Conservation (phyloP, 495 filamentous ascomycete species). For the Pseudotulostoma volvatum region DNA sequence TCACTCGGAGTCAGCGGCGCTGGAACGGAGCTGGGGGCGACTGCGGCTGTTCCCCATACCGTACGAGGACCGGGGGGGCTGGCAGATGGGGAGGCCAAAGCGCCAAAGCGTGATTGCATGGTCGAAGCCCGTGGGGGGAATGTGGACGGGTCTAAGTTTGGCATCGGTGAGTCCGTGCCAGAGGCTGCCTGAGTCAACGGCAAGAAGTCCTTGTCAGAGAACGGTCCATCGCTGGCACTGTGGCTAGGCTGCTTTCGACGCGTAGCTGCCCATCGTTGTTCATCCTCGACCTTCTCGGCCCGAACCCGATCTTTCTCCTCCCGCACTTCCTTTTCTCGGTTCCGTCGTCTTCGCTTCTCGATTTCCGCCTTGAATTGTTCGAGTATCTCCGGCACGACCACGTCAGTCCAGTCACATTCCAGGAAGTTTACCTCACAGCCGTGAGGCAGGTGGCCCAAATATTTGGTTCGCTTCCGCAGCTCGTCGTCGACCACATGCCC, state of each 20-base stretch:
- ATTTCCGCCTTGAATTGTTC: conserved; percentile 59
- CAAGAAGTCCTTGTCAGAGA: conserved; percentile 45
- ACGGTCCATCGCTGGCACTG: conserved; percentile 18
- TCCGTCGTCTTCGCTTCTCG: conserved; percentile 58
- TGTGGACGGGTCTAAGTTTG: conserved; percentile 32
- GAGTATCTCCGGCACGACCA: conserved; percentile 60
- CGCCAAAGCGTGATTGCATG: conserved; percentile 37
- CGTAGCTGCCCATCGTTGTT: conserved; percentile 39
- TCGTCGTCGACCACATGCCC: conserved; percentile 86
- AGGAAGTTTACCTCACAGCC: conserved; percentile 89
- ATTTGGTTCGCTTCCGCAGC: conserved; percentile 72
- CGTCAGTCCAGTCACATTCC: conserved; percentile 94
- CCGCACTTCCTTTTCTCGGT: conserved; percentile 70
- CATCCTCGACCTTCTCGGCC: conserved; percentile 70
- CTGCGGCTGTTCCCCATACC: conserved; percentile 69
- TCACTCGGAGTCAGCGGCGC: conserved; percentile 36
- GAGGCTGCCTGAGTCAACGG: conserved; percentile 35
- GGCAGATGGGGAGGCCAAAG: conserved; percentile 56
- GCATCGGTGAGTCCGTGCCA: conserved; percentile 23
- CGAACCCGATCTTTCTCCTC: conserved; percentile 83
- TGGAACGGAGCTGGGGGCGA: conserved; percentile 36
- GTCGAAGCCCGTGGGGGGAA: conserved; percentile 38
- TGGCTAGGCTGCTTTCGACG: conserved; percentile 30
- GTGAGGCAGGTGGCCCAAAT: conserved; percentile 77
- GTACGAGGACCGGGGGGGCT: conserved; percentile 61